Percentiles rank a stretch among this genome's conserved stretches.
Evolutionary conservation across 441 rosid species (phyloP).

Genomic region (Pelargonium australe): DNA sequence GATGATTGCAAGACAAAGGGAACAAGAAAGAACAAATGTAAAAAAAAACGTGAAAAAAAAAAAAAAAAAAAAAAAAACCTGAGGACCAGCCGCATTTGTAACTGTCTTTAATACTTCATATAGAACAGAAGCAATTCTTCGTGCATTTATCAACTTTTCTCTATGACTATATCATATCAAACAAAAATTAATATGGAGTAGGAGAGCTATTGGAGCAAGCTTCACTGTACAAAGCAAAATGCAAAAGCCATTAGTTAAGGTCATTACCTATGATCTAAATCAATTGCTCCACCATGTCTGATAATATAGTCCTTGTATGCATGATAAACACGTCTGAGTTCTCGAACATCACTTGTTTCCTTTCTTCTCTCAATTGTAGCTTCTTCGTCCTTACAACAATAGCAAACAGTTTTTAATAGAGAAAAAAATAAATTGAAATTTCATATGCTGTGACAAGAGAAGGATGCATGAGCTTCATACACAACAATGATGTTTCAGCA

Average conservation of each 20-base stretch:
- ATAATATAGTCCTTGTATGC: conserved; percentile 50
- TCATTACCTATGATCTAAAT: conserved; percentile 47
- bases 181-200: conserved; percentile 14
- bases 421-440: conserved; percentile 1
- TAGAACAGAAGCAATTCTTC: conserved; percentile 44
- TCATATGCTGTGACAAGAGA: not conserved
- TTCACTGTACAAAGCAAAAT: conserved; percentile 2
- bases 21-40: conserved; percentile 12
- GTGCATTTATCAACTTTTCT: conserved; percentile 44
- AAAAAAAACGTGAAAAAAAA: not conserved
- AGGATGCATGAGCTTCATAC: not conserved
- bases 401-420: not conserved
- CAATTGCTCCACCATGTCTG: conserved; percentile 41
- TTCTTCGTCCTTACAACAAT: conserved; percentile 54
- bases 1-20: not conserved
- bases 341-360: conserved; percentile 59
- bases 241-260: not conserved
- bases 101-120: conserved; percentile 58
- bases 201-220: conserved; percentile 9
- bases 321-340: conserved; percentile 71
- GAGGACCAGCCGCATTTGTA: conserved; percentile 49
- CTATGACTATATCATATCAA: conserved; percentile 31
- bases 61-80: conserved; percentile 35
- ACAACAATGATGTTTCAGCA: not conserved
- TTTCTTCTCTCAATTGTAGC: conserved; percentile 38